Base-by-base conservation (phyloP, 2,329 filamentous ascomycete genomes). In the Fusarium coicis region DNA sequence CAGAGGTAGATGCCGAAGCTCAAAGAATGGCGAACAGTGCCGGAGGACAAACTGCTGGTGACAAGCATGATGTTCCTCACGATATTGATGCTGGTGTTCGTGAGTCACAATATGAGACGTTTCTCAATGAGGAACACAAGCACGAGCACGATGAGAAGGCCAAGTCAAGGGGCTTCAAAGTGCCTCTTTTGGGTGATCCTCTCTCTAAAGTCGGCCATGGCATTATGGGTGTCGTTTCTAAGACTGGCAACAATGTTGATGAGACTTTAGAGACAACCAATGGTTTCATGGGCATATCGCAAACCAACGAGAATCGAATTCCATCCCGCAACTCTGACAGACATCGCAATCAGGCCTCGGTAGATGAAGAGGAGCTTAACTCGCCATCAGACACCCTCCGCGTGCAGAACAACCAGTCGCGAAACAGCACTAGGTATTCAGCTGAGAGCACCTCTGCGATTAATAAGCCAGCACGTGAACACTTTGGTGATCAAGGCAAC, bases 241-340 rank as follows among this genome's bases (percentile, higher is more conserved):
- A 84, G 58, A 83, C 85, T 21, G 84, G 84, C 4, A 84, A 85
- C 18, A 87, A 85, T 8, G 80, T 91, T 7, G 87, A 89, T 37
- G 82, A 81, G 30, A 85, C 86, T 16, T 76, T 91, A 26, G 88
- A 87, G 59, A 86, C 85, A 9, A 89, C 86, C 0, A 88, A 90
- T 65, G 88, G 88, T 2, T 90, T 90, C 70, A 71, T 80, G 10
- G 75, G 82, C 74, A 7, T 79, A 0, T 15, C 7, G 0, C 39
- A 65, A 10, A 0, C 58, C 0, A 72, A 55, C 1, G 66, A 74
- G 3, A 15, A 18, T 7, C 68, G 68, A 5, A 23, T 16, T 7
- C 16, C 62, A 4, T 75, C 74, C 10, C 68, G 80, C 79, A 23
- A 72, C 75, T 59, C 80, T 75, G 43, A 82, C 0, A 23, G 71